These are phyloP conservation scores for Camellia sinensis DNA, from an alignment of 148 eudicot species.

Conservation along the genomic window DNA sequence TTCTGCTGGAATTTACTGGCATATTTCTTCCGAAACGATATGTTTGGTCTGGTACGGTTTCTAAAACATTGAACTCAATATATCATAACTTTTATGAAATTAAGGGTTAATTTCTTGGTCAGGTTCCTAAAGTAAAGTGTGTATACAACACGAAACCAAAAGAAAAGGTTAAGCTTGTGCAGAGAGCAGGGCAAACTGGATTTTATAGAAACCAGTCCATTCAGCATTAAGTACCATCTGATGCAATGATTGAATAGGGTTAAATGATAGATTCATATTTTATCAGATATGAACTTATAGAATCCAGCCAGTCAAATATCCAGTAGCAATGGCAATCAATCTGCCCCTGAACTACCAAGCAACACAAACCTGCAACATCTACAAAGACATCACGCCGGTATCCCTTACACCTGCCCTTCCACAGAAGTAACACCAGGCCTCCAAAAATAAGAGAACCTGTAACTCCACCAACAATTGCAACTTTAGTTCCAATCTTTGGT, in stretches of 20 bases:
- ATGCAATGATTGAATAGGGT: not conserved
- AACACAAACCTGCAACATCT: slow-evolving; percentile 80
- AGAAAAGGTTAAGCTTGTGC: not conserved
- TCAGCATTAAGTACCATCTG: not conserved
- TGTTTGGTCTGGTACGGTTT: too few relatives aligned
- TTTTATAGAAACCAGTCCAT: not conserved
- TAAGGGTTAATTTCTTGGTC: not conserved
- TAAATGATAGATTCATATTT: not conserved
- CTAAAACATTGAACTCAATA: not conserved
- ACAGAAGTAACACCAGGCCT: slow-evolving; percentile 44
- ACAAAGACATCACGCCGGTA: slow-evolving; percentile 76
- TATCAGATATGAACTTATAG: not conserved
- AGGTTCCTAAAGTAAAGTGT: not conserved
- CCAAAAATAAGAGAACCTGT: slow-evolving; percentile 55
- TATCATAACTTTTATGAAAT: slow-evolving; percentile 4
- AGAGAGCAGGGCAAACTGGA: not conserved
- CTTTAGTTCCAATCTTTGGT: slow-evolving; percentile 50
- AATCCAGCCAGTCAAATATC: not conserved
- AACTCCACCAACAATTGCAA: slow-evolving; percentile 64
- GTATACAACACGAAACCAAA: not conserved
- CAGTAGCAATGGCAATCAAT: not conserved
- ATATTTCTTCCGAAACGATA: too few relatives aligned
- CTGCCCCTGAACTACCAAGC: slow-evolving; percentile 12
- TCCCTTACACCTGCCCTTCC: slow-evolving; percentile 57
- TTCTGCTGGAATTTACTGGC: too few relatives aligned